These are phyloP conservation scores for Penicillium parvum DNA, from an alignment of 495 filamentous ascomycete species.

Conservation along the genomic window DNA sequence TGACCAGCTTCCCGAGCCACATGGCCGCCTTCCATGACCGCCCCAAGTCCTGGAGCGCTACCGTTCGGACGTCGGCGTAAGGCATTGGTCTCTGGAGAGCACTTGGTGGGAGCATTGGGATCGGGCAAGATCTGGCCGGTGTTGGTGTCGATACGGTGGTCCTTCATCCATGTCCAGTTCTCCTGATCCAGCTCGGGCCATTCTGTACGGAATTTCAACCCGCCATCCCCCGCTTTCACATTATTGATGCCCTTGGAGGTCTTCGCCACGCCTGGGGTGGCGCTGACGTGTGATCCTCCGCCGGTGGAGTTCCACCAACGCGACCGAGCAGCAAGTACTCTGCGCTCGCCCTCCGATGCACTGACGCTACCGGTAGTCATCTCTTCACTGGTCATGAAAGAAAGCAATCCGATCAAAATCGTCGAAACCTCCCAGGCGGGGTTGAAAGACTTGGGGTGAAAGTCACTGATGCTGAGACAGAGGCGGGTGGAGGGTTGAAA, in stretches of 20 bases:
- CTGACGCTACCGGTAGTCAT: constrained; percentile 96
- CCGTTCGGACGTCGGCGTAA: constrained; percentile 61
- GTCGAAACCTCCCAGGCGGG: constrained; percentile 98
- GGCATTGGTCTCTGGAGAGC: constrained; percentile 61
- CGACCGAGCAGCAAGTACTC: constrained; percentile 69
- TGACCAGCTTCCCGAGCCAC: constrained; percentile 71
- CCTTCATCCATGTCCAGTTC: constrained; percentile 91
- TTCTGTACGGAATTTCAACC: constrained; percentile 80
- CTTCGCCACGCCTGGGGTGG: constrained; percentile 40
- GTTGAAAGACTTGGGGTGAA: constrained; percentile 97
- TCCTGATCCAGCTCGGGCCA: constrained; percentile 88
- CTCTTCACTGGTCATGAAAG: constrained; percentile 98
- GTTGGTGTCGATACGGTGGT: constrained; percentile 71
- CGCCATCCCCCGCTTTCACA: constrained; percentile 82
- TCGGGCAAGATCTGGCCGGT: constrained; percentile 60
- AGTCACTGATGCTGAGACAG: constrained; percentile 92
- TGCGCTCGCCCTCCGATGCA: constrained; percentile 72
- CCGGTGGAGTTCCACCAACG: constrained; percentile 98
- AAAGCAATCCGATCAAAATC: constrained; percentile 88
- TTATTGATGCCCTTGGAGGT: constrained; percentile 57
- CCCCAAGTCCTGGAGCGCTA: constrained; percentile 68
- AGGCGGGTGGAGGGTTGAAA: constrained; percentile 91
- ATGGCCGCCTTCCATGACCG: constrained; percentile 71
- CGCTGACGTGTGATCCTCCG: constrained; percentile 68
- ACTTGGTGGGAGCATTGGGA: constrained; percentile 38